These are phyloP conservation scores for Aspergillus leporis DNA, from an alignment of 495 filamentous ascomycete genomes.

Conservation along the genomic window DNA sequence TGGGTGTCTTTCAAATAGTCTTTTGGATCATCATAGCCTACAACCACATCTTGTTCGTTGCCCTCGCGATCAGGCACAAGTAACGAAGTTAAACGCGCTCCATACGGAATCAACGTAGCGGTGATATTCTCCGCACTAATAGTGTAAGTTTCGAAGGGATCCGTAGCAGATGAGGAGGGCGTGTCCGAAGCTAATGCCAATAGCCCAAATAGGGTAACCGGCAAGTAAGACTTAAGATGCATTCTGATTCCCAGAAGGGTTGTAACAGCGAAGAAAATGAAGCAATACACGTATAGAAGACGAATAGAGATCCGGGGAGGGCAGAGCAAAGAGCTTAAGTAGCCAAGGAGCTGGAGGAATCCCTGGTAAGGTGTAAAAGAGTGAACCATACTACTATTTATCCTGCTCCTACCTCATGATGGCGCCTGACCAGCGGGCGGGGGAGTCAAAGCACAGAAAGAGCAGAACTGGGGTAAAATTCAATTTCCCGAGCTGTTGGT, in stretches of 20 bases:
- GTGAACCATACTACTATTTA: constrained; percentile 21
- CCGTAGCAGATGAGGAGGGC: constrained; percentile 17
- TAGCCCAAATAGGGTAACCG: constrained; percentile 38
- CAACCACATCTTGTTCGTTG: constrained; percentile 63
- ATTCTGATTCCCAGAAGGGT: constrained; percentile 37
- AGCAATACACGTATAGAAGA: constrained; percentile 30
- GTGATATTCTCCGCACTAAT: constrained; percentile 72
- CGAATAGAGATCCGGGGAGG: constrained; percentile 34
- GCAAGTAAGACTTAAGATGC: constrained; percentile 41
- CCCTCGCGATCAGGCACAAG: constrained; percentile 72
- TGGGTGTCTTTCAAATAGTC: constrained; percentile 68
- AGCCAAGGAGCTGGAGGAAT: constrained; percentile 24
- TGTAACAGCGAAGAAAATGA: constrained; percentile 34
- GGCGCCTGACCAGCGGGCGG: constrained; percentile 19
- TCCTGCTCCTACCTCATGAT: constrained; percentile 21
- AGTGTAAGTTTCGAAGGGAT: constrained; percentile 63
- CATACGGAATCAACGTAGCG: constrained; percentile 75
- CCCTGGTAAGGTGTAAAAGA: constrained; percentile 14
- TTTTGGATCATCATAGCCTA: constrained; percentile 76
- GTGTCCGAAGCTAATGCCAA: constrained; percentile 31
- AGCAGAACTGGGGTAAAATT: constrained; percentile 11
- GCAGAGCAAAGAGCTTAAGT: constrained; percentile 33
- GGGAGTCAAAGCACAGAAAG: constrained; percentile 14
- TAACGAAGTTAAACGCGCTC: constrained; percentile 73
- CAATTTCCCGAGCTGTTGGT: constrained; percentile 9